These are phyloP conservation scores for Boletus bicolor DNA, from an alignment of 768 basidiomycete species.

Conservation along the genomic window DNA sequence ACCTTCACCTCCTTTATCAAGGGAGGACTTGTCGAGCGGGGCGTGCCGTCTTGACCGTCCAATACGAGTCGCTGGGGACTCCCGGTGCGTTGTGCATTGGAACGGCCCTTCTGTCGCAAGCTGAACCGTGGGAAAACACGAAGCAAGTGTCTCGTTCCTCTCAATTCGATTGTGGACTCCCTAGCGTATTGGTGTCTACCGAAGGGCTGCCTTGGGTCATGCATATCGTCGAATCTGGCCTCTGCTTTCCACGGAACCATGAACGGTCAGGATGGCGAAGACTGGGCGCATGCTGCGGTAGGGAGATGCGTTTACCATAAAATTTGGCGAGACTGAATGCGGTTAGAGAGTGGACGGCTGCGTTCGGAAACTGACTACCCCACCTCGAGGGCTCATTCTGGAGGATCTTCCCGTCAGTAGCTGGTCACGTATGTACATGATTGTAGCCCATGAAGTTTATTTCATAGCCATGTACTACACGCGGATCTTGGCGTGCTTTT, in stretches of 20 bases:
- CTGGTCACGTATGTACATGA: neutral
- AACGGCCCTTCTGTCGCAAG: too few relatives aligned
- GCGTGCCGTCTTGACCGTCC: too few relatives aligned
- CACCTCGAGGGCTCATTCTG: neutral
- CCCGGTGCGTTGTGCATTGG: too few relatives aligned
- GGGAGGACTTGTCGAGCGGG: too few relatives aligned
- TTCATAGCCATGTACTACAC: neutral
- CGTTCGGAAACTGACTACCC: constrained; percentile 44
- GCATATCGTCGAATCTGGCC: constrained; percentile 23
- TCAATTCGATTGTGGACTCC: too few relatives aligned
- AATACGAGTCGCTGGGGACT: too few relatives aligned
- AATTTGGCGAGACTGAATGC: constrained; percentile 34
- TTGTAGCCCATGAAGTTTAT: neutral
- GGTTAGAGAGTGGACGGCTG: constrained; percentile 30
- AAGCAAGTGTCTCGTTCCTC: too few relatives aligned
- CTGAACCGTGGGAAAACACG: too few relatives aligned
- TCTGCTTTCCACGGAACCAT: constrained; percentile 28
- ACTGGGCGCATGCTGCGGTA: constrained; percentile 2
- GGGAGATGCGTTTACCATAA: too few relatives aligned
- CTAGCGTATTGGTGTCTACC: neutral
- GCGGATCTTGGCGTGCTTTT: neutral
- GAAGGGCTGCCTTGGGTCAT: constrained; percentile 27
- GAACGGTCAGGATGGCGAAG: constrained; percentile 18
- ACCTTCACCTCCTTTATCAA: too few relatives aligned
- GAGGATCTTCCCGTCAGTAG: constrained; percentile 40